Conservation (phyloP, 1,284 basidiomycete genomes). For the Austropuccinia psidii region DNA sequence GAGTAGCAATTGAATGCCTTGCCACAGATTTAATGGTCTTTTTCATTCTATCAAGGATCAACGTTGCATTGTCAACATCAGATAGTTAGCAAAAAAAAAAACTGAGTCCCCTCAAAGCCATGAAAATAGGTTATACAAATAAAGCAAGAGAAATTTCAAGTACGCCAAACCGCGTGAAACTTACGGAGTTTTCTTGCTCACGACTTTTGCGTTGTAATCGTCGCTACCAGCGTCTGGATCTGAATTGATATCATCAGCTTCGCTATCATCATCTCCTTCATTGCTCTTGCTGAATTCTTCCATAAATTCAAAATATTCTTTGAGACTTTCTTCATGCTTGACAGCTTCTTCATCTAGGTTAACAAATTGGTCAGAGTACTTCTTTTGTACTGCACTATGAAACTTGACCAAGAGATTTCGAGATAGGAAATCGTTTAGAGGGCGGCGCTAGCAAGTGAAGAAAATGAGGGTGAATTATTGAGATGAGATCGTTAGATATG, state of each 20-base stretch:
- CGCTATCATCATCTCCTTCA: constrained; percentile 5
- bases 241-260: constrained; percentile 5
- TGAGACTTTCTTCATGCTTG: background rate
- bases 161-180: too few relatives aligned
- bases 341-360: background rate
- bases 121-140: background rate
- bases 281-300: background rate
- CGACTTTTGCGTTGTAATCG: constrained; percentile 21
- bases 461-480: constrained; percentile 6
- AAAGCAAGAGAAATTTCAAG: too few relatives aligned
- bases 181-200: constrained; percentile 21
- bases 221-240: constrained; percentile 22
- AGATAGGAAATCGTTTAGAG: constrained; percentile 61
- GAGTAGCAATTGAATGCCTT: constrained; percentile 8
- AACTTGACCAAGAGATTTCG: constrained; percentile 66
- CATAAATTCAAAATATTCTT: constrained; percentile 2
- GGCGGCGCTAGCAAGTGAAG: constrained; percentile 58
- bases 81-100: background rate
- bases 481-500: constrained; percentile 11
- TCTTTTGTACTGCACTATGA: constrained; percentile 56
- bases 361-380: constrained; percentile 56
- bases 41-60: background rate
- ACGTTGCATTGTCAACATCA: background rate
- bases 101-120: background rate
- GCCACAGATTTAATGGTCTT: constrained; percentile 13